Evolutionary conservation across 441 rosid species (phyloP).

Genomic region (Bruguiera hainesii): DNA sequence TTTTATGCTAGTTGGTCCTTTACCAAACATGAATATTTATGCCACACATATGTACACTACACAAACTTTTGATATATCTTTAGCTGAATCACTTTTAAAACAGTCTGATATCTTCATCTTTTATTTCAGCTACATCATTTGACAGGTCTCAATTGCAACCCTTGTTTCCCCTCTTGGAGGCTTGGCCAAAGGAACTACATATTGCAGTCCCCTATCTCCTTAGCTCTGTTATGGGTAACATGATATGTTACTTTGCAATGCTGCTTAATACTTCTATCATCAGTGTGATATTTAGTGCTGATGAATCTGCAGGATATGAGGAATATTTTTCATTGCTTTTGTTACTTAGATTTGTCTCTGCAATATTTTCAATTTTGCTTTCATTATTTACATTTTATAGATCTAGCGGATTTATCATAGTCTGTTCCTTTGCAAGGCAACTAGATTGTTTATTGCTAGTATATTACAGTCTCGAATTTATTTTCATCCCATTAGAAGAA

Average conservation of each 20-base stretch:
- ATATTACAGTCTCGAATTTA: background rate
- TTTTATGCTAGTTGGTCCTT: background rate
- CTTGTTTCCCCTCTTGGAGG: slow-evolving; percentile 56
- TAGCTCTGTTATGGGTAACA: slow-evolving; percentile 60
- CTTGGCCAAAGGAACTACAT: slow-evolving; percentile 55
- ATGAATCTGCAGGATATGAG: slow-evolving; percentile 1
- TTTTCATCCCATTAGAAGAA: background rate
- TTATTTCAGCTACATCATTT: slow-evolving; percentile 61
- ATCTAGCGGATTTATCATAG: too few species aligned
- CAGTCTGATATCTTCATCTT: slow-evolving; percentile 20
- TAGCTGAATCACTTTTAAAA: background rate
- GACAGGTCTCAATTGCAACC: slow-evolving; percentile 69
- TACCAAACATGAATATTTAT: too few species aligned
- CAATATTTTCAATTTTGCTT: too few species aligned
- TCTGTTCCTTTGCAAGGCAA: too few species aligned
- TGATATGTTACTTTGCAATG: slow-evolving; percentile 13
- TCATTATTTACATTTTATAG: too few species aligned
- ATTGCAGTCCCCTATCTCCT: slow-evolving; percentile 60
- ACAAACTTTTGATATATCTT: background rate
- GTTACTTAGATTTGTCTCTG: too few species aligned
- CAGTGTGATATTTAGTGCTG: background rate
- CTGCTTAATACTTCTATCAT: background rate
- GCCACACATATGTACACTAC: background rate
- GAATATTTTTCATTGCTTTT: too few species aligned
- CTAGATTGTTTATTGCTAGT: too few species aligned